Base-by-base conservation (phyloP, 805 yeast genomes). In the Candida pseudofarinosa region DNA sequence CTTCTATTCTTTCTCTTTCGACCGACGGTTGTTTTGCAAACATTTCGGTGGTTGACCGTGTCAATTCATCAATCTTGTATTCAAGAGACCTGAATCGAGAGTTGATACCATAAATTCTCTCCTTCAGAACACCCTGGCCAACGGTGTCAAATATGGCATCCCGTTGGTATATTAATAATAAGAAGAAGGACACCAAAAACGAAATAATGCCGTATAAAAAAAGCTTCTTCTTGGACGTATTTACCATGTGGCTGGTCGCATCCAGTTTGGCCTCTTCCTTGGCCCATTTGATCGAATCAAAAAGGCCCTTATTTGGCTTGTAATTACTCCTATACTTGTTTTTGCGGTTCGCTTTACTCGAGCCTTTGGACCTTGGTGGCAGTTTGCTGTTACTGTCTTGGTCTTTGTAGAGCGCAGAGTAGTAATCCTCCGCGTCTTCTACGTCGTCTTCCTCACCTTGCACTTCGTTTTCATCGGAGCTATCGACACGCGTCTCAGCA, bases 1-100 rank as follows among this genome's bases (percentile, higher is more conserved):
- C 18, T n/a, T 52, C 52, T 2, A 56, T 19, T 14, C 43, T 40
- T 19, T 55, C 61, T 23, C 51, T 53, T 15, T 43, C 42, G 10
- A 7, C 28, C 10, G 10, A 10, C 10, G 10, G 10, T 23, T 23
- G 28, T 23, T 23, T 23, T 10, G 28, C 28, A 14, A 52, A 48
- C 8, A 61, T 40, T 2, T 49, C 49, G 14, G 28, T 35, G 2
- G 59, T 44, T 5, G 52, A 35, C 7, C 52, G 53, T 30, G 40
- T 37, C 16, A 59, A 41, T 19, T 49, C 45, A 30, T 43, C 38
- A 13, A 53, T n/a, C 18, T 39, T 37, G 15, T 47, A 31, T 30
- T 51, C 56, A 13, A 52, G 36, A 8, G 35, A 23, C 19, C 46
- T 38, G 35, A 54, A 52, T 35, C 48, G 48, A 2, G 50, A 41